Conservation (phyloP, 1,139 yeast genomes). For the Hanseniaspora sp. region DNA sequence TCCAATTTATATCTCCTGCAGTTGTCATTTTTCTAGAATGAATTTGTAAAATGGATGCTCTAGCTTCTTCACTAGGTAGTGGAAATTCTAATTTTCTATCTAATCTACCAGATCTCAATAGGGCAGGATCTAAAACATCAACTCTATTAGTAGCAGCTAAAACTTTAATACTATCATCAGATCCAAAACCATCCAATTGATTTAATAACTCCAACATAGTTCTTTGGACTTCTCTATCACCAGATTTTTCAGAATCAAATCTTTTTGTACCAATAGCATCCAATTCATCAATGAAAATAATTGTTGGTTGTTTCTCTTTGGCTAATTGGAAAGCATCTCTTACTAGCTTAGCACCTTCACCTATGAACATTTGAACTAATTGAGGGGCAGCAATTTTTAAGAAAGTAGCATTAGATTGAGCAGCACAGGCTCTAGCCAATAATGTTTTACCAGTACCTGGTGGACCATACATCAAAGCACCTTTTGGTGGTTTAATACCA, state of each 20-base stretch:
- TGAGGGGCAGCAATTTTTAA: constrained; percentile 96
- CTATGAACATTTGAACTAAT: constrained; percentile 96
- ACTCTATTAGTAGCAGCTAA: constrained; percentile 97
- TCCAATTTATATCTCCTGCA: constrained; percentile 92
- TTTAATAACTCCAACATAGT: constrained; percentile 95
- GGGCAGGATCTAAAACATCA: constrained; percentile 93
- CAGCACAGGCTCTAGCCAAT: constrained; percentile 97
- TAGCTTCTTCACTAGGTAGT: constrained; percentile 89
- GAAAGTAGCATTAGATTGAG: constrained; percentile 97
- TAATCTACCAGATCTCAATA: constrained; percentile 90
- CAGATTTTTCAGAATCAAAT: constrained; percentile 93
- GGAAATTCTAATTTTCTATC: constrained; percentile 98
- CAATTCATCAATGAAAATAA: constrained; percentile 91
- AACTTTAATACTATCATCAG: constrained; percentile 93
- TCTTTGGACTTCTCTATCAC: constrained; percentile 98
- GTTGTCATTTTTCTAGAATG: constrained; percentile 95
- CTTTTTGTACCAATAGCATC: constrained; percentile 99
- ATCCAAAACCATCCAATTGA: constrained; percentile 96
- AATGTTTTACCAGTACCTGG: constrained; percentile 99
- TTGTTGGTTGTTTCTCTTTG: constrained; percentile 96
- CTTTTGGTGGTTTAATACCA: constrained; percentile 95
- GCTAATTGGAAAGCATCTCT: constrained; percentile 98
- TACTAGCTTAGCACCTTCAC: constrained; percentile 96
- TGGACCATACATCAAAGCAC: constrained; percentile 98
- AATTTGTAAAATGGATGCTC: constrained; percentile 90